Conservation (phyloP, 305 asterid species). For the Fraxinus sp. region DNA sequence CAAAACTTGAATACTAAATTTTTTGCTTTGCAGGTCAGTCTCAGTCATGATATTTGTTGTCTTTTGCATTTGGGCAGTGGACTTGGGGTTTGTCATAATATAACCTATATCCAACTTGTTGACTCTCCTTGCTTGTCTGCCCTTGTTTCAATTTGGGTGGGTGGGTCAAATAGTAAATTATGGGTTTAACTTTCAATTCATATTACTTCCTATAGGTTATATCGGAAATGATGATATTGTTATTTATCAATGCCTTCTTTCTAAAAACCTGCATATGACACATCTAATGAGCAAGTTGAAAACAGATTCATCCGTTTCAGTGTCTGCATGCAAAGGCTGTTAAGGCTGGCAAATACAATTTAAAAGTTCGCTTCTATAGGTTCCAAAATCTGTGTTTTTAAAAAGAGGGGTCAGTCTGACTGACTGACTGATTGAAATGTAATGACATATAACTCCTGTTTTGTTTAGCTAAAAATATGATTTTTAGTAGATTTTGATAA, state of each 20-base stretch:
- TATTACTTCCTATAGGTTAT: neutral
- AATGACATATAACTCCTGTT: neutral
- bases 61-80: neutral
- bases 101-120: neutral
- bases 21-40: constrained; percentile 86
- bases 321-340: neutral
- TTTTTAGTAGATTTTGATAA: neutral
- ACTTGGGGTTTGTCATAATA: neutral
- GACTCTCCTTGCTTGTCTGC: neutral
- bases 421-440: neutral
- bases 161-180: neutral
- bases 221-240: neutral
- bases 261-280: neutral
- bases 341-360: neutral
- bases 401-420: neutral
- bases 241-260: neutral
- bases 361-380: neutral
- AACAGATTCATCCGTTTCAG: neutral
- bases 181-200: neutral
- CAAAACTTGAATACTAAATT: constrained; percentile 84
- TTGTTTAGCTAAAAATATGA: neutral
- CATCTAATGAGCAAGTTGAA: neutral
- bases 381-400: neutral
- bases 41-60: neutral
- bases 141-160: neutral